These are phyloP conservation scores for Puccinia polysora DNA, from an alignment of 1,284 basidiomycete species.

Conservation along the genomic window DNA sequence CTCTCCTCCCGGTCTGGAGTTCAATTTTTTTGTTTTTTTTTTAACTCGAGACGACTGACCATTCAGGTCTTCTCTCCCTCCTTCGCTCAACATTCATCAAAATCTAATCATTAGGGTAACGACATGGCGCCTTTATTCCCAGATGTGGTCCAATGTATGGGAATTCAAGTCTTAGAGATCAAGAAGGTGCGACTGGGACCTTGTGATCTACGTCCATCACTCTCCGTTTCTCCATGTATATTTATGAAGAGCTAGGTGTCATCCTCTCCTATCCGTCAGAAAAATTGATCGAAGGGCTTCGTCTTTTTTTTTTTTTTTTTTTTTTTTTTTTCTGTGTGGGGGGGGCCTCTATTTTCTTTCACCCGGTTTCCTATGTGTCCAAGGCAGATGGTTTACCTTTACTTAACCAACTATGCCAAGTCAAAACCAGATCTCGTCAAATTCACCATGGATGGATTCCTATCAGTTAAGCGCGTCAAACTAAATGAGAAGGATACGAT, in stretches of 20 bases:
- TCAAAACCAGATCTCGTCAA: constrained; percentile 81
- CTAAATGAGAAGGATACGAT: constrained; percentile 21
- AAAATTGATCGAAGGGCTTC: constrained; percentile 24
- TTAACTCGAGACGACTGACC: no score
- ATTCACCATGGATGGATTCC: constrained; percentile 78
- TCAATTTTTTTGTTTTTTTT: no score
- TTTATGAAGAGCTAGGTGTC: no score
- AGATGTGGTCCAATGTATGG: constrained; percentile 81
- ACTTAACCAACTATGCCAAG: constrained; percentile 84
- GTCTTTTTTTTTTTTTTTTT: constrained; percentile 1
- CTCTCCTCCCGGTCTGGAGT: no score
- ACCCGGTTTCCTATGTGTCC: not conserved
- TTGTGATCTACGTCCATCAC: no score
- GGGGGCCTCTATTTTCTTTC: constrained; percentile 44
- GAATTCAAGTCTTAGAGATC: constrained; percentile 85
- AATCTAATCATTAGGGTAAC: constrained; percentile 56
- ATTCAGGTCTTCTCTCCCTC: not conserved
- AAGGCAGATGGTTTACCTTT: constrained; percentile 77
- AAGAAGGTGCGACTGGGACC: constrained; percentile 79
- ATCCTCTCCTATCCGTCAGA: not conserved
- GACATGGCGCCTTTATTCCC: constrained; percentile 79
- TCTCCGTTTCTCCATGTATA: no score
- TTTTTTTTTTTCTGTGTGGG: constrained; percentile 43
- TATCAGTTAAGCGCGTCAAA: constrained; percentile 62
- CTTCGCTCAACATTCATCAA: not conserved